Evolutionary conservation across 495 filamentous ascomycete genomes (phyloP).

Genomic region (Penicillium cinerascens): DNA sequence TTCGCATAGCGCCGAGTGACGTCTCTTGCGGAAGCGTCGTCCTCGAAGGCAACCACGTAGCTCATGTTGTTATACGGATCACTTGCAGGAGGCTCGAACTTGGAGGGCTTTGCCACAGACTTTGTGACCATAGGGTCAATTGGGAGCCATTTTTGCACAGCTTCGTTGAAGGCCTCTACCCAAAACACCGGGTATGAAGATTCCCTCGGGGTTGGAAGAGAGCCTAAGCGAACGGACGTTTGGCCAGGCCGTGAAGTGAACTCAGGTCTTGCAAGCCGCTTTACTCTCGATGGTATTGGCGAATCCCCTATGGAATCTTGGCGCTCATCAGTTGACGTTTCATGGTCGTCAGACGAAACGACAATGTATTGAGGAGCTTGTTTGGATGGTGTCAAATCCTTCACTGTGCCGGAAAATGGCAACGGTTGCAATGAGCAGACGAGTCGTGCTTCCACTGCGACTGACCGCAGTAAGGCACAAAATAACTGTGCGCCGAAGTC

Average conservation of each 20-base stretch:
- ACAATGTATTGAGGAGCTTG: constrained; percentile 32
- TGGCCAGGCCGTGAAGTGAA: constrained; percentile 28
- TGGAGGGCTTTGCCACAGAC: constrained; percentile 67
- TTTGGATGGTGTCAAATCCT: constrained; percentile 42
- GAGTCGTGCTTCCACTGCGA: constrained; percentile 77
- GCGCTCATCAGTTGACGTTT: constrained; percentile 28
- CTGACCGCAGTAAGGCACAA: constrained; percentile 75
- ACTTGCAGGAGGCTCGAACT: constrained; percentile 75
- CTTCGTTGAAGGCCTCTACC: constrained; percentile 85
- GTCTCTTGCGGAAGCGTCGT: constrained; percentile 69
- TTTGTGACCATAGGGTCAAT: constrained; percentile 81
- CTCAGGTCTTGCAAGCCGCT: constrained; percentile 43
- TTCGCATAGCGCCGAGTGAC: constrained; percentile 78
- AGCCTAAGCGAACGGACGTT: constrained; percentile 7
- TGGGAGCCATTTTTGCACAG: constrained; percentile 84
- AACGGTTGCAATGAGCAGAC: constrained; percentile 90
- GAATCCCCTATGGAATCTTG: constrained; percentile 7
- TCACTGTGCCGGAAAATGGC: constrained; percentile 61
- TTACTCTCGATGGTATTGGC: constrained; percentile 17
- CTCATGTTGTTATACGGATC: constrained; percentile 69
- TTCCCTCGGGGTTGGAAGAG: constrained; percentile 22
- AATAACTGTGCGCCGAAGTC: constrained; percentile 90
- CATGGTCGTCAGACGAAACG: constrained; percentile 38
- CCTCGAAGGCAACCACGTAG: constrained; percentile 86
- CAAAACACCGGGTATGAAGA: constrained; percentile 83